Evolutionary conservation across 73 alveolate genomes (phyloP).

Genomic region (Symbiodinium natans): DNA sequence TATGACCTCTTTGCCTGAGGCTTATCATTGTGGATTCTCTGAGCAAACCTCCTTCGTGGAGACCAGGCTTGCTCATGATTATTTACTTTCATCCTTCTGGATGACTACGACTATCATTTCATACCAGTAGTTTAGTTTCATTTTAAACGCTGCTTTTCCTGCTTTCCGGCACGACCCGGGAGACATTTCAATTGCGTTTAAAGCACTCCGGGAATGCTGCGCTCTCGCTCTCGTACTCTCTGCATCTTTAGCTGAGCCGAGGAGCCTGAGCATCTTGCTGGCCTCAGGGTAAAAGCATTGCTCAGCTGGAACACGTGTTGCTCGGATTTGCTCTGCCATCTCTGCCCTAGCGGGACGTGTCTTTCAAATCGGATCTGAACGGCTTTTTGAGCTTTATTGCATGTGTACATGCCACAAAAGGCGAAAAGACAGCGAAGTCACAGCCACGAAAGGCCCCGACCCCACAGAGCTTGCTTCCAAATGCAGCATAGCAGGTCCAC

Average conservation of each 20-base stretch:
- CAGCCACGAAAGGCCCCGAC: neutral
- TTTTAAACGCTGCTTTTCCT: neutral
- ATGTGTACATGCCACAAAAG: neutral
- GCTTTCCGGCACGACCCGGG: neutral
- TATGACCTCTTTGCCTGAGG: conserved; percentile 42
- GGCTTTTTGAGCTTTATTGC: too few species aligned
- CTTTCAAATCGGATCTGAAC: too few species aligned
- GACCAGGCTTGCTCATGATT: neutral
- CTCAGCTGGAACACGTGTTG: too few species aligned
- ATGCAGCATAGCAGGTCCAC: too few species aligned
- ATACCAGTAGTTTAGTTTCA: neutral
- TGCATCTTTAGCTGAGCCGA: too few species aligned
- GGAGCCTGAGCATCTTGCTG: too few species aligned
- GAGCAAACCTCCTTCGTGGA: too few species aligned
- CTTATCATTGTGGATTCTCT: neutral
- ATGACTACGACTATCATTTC: conserved; percentile 3
- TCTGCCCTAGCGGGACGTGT: too few species aligned
- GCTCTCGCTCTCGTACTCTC: neutral
- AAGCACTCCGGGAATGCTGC: neutral
- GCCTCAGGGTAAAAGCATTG: too few species aligned
- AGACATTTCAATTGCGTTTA: neutral
- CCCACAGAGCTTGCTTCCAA: too few species aligned
- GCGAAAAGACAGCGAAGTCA: neutral
- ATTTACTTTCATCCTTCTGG: neutral
- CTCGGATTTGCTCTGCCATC: too few species aligned